Evolutionary conservation across 2,329 filamentous ascomycete genomes (phyloP).

Genomic region (Sphaceloma murrayae): DNA sequence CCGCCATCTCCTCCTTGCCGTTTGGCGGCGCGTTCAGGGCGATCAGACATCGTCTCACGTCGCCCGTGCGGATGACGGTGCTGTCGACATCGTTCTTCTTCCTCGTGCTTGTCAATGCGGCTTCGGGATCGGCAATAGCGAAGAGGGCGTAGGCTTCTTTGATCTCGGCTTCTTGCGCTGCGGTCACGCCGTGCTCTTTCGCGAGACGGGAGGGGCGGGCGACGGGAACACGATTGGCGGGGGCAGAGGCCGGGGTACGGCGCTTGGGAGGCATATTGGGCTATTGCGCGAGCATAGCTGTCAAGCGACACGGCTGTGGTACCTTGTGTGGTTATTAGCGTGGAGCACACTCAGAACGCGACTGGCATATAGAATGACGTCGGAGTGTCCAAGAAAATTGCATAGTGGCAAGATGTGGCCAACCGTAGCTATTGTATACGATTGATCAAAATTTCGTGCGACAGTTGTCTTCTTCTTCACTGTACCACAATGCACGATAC

Average conservation of each 20-base stretch:
- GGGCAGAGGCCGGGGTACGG: conserved; percentile 13
- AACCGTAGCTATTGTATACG: no score
- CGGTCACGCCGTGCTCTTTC: conserved; percentile 78
- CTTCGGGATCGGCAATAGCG: conserved; percentile 34
- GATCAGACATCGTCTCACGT: conserved; percentile 41
- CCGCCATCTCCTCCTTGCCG: conserved; percentile 55
- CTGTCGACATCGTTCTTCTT: conserved; percentile 55
- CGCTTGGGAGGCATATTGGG: conserved; percentile 19
- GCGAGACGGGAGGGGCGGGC: conserved; percentile 76
- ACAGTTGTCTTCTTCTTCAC: no score
- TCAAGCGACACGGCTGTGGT: not conserved
- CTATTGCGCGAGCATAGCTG: no score
- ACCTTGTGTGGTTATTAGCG: no score
- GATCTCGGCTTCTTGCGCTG: conserved; percentile 80
- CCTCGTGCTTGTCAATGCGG: conserved; percentile 24
- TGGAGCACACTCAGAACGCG: no score
- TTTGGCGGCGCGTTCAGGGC: conserved; percentile 70
- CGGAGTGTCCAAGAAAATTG: no score
- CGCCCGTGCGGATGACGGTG: conserved; percentile 34
- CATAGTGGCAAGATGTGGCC: no score
- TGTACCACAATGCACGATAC: no score
- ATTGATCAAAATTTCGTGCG: no score
- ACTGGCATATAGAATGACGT: no score
- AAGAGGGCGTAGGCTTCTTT: conserved; percentile 84
- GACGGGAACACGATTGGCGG: conserved; percentile 27